Conservation (phyloP, 2,329 filamentous ascomycete genomes). For the Waltergamsia citrina region DNA sequence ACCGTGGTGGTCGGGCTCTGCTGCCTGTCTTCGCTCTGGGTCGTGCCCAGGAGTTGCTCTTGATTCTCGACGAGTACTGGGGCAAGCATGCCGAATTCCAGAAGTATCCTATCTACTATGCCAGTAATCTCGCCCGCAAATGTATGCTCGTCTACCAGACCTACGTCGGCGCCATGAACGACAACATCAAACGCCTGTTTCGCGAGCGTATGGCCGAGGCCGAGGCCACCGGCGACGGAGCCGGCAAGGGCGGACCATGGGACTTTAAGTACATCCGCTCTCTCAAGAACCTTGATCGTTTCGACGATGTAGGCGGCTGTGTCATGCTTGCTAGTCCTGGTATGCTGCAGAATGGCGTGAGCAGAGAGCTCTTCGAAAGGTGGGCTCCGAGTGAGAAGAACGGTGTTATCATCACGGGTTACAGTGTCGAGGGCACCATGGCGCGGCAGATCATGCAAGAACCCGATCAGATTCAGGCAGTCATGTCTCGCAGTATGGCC, state of each 20-base stretch:
- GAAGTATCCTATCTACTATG: conserved; percentile 93
- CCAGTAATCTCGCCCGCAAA: conserved; percentile 85
- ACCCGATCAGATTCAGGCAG: conserved; percentile 86
- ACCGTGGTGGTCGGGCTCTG: conserved; percentile 82
- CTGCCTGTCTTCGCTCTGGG: conserved; percentile 95
- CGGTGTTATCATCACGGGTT: conserved; percentile 96
- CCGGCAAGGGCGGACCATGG: conserved; percentile 80
- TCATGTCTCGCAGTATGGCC: conserved; percentile 69
- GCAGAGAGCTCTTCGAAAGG: conserved; percentile 80
- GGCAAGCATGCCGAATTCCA: conserved; percentile 79
- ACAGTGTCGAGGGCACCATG: conserved; percentile 98
- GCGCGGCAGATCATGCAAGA: conserved; percentile 92
- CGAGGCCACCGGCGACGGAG: conserved; percentile 66
- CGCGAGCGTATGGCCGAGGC: conserved; percentile 85
- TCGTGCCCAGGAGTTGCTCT: conserved; percentile 81
- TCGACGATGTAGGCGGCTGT: conserved; percentile 90
- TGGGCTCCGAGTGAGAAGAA: conserved; percentile 97
- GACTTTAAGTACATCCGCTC: conserved; percentile 93
- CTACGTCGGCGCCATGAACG: conserved; percentile 97
- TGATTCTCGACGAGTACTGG: conserved; percentile 98
- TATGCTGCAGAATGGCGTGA: conserved; percentile 97
- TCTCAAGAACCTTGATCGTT: conserved; percentile 85
- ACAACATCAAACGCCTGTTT: conserved; percentile 96
- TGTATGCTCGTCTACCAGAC: conserved; percentile 99
- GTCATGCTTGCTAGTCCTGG: conserved; percentile 96